Conservation (phyloP, 2,329 filamentous ascomycete species). For the Clonostachys chloroleuca region DNA sequence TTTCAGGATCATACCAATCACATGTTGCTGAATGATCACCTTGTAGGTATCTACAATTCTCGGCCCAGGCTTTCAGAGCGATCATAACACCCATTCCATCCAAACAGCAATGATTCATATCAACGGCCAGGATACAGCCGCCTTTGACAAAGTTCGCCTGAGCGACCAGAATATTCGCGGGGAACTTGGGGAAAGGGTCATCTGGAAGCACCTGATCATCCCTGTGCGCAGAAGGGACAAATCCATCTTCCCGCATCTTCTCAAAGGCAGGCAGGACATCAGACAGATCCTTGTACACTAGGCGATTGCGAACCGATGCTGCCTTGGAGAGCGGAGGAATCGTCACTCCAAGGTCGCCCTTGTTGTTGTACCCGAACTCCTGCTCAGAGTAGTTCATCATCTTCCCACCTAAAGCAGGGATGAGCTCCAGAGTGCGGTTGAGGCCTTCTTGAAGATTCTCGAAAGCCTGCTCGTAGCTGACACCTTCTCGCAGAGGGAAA, state of each 20-base stretch:
- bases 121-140: conserved; percentile 17
- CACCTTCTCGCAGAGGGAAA: conserved; percentile 18
- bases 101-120: conserved; percentile 15
- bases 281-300: conserved; percentile 18
- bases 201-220: conserved; percentile 15
- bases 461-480: conserved; percentile 20
- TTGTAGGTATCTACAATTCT: conserved; percentile 17
- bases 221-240: conserved; percentile 16
- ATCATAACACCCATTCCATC: conserved; percentile 20
- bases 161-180: conserved; percentile 17
- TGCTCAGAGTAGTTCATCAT: conserved; percentile 20
- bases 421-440: conserved; percentile 21
- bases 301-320: conserved; percentile 2
- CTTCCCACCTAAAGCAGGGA: conserved; percentile 26
- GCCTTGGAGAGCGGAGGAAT: conserved; percentile 8
- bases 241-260: conserved; percentile 13
- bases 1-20: conserved; percentile 18
- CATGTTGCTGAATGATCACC: conserved; percentile 14
- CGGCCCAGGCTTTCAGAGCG: conserved; percentile 20
- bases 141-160: conserved; percentile 23
- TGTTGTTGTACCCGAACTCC: conserved; percentile 14
- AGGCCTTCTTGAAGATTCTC: conserved; percentile 23
- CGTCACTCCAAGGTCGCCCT: conserved; percentile 12
- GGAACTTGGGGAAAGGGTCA: conserved; percentile 13
- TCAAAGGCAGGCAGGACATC: conserved; percentile 14